Base-by-base conservation (phyloP, 441 rosid genomes). In the Erodium trifolium region DNA sequence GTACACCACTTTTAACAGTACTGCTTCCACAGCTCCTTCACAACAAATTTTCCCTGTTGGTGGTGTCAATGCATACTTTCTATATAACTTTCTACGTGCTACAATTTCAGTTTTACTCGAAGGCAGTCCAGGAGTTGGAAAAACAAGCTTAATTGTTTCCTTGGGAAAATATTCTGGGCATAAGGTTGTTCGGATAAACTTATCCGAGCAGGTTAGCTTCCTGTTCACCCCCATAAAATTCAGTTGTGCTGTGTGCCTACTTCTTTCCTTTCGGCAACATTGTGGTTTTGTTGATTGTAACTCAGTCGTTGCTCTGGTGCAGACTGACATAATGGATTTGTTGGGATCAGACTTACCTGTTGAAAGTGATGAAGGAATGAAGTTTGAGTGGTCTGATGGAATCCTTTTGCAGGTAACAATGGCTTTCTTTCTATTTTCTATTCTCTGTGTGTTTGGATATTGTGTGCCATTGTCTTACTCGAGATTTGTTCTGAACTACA, bases 111-210 rank as follows among this genome's bases (percentile, higher is more conserved):
- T 90, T 73, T 79, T 95, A 66, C 71, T 95, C 80, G 99, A 95
- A 85, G 99, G 99, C 73, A 92, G 98, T 79, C 99, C 99, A 5
- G 99, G 99, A 73, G 99, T 95, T 78, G 99, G 99, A 72, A 95
- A 95, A 82, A 95, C 99, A 70, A 95, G 98, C 81, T 82, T 95
- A 72, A 79, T 95, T 78, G 79, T 83, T 72, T 97, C 99, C 60
- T 77, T 95, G 84, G 97, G 98, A 62, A 90, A 86, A 78, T 88
- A 82, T 84, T 95, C 98, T 67, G 99, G 98, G 68, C 98, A 95
- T 76, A 89, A 83, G 80, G 99, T 95, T 73, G 92, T 95, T 59
- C 93, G 99, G 75, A 90, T 95, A 78, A 95, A 95, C 79, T 84
- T 95, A 76, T 95, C 98, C 62, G 99, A 95, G 86, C 99, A 92